A percentile compares a stretch with the other conserved stretches of the same genome.
Evolutionary conservation across 441 rosid genomes (phyloP).

Genomic region (Pelargonium citronellum): DNA sequence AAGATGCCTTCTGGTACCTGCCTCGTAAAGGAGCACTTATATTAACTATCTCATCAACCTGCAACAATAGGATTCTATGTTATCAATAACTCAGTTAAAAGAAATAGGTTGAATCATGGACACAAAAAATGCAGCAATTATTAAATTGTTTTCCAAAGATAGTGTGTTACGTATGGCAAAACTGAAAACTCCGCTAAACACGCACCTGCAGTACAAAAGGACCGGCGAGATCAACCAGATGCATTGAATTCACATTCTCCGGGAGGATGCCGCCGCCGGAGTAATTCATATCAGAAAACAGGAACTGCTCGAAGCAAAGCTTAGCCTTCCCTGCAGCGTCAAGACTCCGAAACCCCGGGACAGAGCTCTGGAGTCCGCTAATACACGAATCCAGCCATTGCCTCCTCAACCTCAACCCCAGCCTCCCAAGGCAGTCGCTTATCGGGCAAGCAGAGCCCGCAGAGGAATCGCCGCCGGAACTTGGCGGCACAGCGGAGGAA

Average conservation of each 20-base stretch:
- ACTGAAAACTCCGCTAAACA: not conserved
- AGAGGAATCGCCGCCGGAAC: conserved; percentile 4
- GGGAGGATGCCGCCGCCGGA: conserved; percentile 80
- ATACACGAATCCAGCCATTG: conserved; percentile 65
- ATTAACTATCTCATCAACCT: conserved; percentile 96
- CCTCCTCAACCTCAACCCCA: conserved; percentile 58
- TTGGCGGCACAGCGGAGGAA: conserved; percentile 16
- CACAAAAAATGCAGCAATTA: not conserved
- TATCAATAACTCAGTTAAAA: conserved; percentile 9
- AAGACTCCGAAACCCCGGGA: conserved; percentile 36
- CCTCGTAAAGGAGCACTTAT: conserved; percentile 66
- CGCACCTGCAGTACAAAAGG: conserved; percentile 79
- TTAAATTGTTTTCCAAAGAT: not conserved
- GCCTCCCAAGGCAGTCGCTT: conserved; percentile 36
- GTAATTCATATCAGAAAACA: conserved; percentile 74
- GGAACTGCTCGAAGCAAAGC: conserved; percentile 65
- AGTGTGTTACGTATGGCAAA: not conserved
- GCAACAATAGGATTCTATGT: conserved; percentile 20
- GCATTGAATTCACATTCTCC: conserved; percentile 54
- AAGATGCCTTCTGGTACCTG: conserved; percentile 56
- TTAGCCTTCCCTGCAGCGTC: conserved; percentile 51
- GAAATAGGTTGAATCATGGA: not conserved
- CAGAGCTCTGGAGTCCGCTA: conserved; percentile 36
- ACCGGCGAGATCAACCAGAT: conserved; percentile 71
- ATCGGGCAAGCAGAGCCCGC: conserved; percentile 39